Base-by-base conservation (phyloP, 768 basidiomycete species). In the Crepidotus variabilis region DNA sequence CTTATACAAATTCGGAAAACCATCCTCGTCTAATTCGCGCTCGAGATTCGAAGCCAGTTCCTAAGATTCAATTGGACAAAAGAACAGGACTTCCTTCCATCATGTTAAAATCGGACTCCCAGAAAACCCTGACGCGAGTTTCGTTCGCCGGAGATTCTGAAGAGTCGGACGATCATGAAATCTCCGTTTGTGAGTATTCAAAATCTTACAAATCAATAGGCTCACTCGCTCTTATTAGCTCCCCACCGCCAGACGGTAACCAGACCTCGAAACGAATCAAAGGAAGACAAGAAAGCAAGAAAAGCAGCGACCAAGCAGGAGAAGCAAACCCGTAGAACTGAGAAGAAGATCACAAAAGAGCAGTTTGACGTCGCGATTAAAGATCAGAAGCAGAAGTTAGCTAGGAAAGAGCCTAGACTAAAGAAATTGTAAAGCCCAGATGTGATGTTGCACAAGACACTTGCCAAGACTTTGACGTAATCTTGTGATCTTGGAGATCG, bases 1-100 rank as follows among this genome's bases (percentile, higher is more conserved):
- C 95, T 9, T 95, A 94, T 67, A 89, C 93, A n/a, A 99, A 97
- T 66, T 78, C 98, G 6, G 97, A 97, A 69, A 99, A 99, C 65
- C 97, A 98, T 68, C 97, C 97, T 0, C 84, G 88, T 8, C 74
- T 97, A 32, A 94, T 99, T 57, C 81, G 84, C 22, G 84, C 86
- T 18, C 77, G 86, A 33, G 78, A 84, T 57, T 65, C 71, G 39
- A 78, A 75, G 63, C 72, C 74, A 20, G 78, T 80, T 0, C 77
- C 86, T 0, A 88, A 83, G 68, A 92, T 95, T 60, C 65, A 70
- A 24, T 73, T 95, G 24, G 87, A 96, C 66, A 78, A 84, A 1
- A 86, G 82, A 60, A 93, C 90, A 0, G 93, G 92, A 2, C 72
- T 94, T 8, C 94, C 93, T 2, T 68, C 74, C 24, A 74, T 88